Base-by-base conservation (phyloP, 305 asterid species). In the Ajuga reptans region DNA sequence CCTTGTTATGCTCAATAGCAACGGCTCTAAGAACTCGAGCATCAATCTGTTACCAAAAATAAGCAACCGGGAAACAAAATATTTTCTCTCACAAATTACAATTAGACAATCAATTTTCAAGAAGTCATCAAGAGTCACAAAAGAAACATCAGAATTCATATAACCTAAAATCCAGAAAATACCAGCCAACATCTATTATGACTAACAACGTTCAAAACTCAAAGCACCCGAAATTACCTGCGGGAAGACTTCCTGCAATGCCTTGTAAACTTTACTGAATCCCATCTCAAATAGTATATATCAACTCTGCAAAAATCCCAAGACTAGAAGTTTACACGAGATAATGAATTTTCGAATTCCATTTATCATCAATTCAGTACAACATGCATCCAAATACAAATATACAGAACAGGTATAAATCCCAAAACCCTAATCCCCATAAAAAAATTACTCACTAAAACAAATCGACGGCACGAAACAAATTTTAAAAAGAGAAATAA, bases 1-100 rank as follows among this genome's bases (percentile, higher is more conserved):
- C 96, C 68, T 84, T 86, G 60, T 77, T 68, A 72, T 91, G 88
- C 79, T 91, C 98, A 75, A 86, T 78, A 27, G 98, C 91, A 74
- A 89, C 96, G 70, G 95, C 95, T 75, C 84, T 81, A 37, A 91
- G 86, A 72, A 79, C 81, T 66, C 98, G 87, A 73, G 80, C 43
- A 84, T 91, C 98, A 79, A 89, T 75, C 98, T 91, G 77, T 57
- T 36, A 37, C 65, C 70, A 66, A 31, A 65, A 5, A 65, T 33
- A 45, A 53, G 14, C 27, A 53, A 27, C 18, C 34, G 31, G 18
- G 14, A 34, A 10, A 60, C 31, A 66, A 53, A 67, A 46, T 10
- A 43, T 27, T 14, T 14, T 50, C 37, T 27, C 64, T 39, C 31
- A 65, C 14, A 55, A 63, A 29, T 15, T 4, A 54, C 57, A 57